A percentile compares a stretch with the other conserved stretches of the same genome.
These are phyloP conservation scores for Rhodomyrtus psidioides DNA, from an alignment of 441 rosid genomes.

Conservation along the genomic window DNA sequence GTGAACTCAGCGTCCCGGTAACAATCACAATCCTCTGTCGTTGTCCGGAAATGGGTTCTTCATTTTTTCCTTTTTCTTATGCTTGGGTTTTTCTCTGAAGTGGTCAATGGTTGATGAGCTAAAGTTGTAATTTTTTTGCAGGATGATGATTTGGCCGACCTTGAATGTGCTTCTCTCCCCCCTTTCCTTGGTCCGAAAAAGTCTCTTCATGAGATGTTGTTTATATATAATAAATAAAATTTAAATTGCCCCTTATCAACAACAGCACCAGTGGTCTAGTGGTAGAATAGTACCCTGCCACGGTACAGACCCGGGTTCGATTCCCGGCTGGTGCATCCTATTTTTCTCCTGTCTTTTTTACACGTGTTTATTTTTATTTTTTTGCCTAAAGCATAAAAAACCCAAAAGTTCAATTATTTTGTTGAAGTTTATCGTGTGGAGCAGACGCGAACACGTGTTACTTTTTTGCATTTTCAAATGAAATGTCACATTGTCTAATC, in stretches of 20 bases:
- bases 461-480: background rate
- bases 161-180: no score
- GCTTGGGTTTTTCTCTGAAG: background rate
- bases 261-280: conserved; percentile 23
- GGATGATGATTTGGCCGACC: conserved; percentile 25
- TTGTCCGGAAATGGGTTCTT: background rate
- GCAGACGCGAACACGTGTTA: background rate
- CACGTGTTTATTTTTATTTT: background rate
- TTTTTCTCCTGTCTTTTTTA: background rate
- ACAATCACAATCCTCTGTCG: background rate
- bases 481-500: background rate
- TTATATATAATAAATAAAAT: fast-evolving
- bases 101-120: background rate
- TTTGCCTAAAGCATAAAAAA: background rate
- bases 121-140: background rate
- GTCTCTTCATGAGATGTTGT: no score
- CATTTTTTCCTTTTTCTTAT: background rate
- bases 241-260: fast-evolving
- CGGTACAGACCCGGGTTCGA: conserved; percentile 31
- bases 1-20: conserved; percentile 63
- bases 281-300: conserved; percentile 33
- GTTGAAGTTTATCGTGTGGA: background rate
- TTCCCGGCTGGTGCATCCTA: conserved; percentile 20
- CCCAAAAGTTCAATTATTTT: background rate
- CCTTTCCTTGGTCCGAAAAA: no score